These are phyloP conservation scores for Limtongozyma cylindracea DNA, from an alignment of 805 yeast genomes.

Conservation along the genomic window DNA sequence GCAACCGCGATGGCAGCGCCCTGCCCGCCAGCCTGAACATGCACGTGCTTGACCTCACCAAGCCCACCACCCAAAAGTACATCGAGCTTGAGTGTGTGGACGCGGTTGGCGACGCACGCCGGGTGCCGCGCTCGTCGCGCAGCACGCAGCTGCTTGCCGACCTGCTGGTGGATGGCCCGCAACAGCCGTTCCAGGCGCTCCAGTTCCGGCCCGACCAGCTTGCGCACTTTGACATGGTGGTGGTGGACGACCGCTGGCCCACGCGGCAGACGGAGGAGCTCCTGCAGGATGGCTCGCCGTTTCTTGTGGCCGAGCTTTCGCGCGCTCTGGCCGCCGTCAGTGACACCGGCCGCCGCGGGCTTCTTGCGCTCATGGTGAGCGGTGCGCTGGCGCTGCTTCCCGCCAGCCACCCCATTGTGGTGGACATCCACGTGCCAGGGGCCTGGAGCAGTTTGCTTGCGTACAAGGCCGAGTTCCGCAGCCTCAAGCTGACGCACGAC, in stretches of 20 bases:
- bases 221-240: constrained; percentile 14
- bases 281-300: background rate
- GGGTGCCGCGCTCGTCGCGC: too few species aligned
- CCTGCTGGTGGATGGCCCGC: too few species aligned
- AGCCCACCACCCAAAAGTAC: constrained; percentile 9
- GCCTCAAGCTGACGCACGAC: background rate
- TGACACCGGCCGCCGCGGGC: background rate
- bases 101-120: background rate
- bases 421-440: constrained; percentile 22
- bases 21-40: constrained; percentile 1
- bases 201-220: constrained; percentile 14
- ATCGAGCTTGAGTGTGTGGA: constrained; percentile 3
- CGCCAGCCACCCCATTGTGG: constrained; percentile 1
- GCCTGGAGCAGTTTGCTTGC: constrained; percentile 39
- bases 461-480: constrained; percentile 11
- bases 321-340: background rate
- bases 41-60: constrained; percentile 11
- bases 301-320: background rate
- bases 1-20: too few species aligned
- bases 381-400: background rate
- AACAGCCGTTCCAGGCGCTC: too few species aligned
- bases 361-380: background rate
- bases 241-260: constrained; percentile 17
- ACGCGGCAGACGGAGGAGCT: constrained; percentile 1
- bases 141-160: too few species aligned